Percentiles rank a stretch among this genome's conserved stretches.
Evolutionary conservation across 164 flowering plant species (phyloP).

Genomic region (Tetrastigma voinierianum): DNA sequence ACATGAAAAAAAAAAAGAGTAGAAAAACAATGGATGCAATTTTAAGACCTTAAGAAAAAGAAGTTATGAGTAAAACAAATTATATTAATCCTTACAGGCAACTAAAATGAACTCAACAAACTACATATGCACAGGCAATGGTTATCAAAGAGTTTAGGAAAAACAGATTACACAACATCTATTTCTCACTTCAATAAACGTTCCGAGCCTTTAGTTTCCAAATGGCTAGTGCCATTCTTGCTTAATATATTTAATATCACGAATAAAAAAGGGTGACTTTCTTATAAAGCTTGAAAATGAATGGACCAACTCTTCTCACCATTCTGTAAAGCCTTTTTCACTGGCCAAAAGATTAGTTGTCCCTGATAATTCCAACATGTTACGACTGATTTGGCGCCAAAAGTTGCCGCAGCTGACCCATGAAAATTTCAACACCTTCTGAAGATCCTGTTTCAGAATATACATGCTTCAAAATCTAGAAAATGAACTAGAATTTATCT

Average conservation of each 20-base stretch:
- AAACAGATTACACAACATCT: no score
- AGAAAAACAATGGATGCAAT: background rate
- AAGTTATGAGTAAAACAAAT: background rate
- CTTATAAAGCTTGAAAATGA: no score
- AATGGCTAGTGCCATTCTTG: no score
- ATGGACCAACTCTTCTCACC: conserved; percentile 43
- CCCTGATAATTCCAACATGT: background rate
- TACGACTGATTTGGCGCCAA: conserved; percentile 71
- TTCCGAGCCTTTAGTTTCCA: no score
- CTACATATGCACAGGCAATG: no score
- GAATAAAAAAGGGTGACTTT: no score
- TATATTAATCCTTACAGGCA: background rate
- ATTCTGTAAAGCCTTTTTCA: conserved; percentile 75
- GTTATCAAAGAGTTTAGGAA: no score
- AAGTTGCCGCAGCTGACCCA: conserved; percentile 89
- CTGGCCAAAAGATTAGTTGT: no score
- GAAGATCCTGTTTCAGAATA: conserved; percentile 66
- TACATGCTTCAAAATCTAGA: conserved; percentile 18
- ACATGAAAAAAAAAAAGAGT: background rate
- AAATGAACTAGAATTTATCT: conserved; percentile 17
- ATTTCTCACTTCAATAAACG: no score
- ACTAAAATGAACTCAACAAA: background rate
- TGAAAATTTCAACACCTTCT: conserved; percentile 59
- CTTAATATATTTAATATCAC: no score
- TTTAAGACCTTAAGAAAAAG: background rate